phyloP scores from a whole-genome alignment of 495 filamentous ascomycete genomes.

The Symbiotaphrina buchneri region DNA sequence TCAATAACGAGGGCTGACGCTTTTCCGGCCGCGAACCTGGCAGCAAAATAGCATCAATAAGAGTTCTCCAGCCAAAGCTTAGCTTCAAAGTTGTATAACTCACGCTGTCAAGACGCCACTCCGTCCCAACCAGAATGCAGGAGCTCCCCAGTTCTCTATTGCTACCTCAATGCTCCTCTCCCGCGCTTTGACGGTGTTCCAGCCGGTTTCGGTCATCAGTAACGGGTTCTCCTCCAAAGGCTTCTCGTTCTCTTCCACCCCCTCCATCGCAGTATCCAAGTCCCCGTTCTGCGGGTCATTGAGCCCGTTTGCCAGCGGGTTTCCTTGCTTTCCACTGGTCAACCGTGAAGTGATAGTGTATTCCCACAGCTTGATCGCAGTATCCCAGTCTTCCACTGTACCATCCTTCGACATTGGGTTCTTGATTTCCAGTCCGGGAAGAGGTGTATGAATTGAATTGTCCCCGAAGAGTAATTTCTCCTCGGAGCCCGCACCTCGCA shows the following conservation, averaged over 20 bases:
- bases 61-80: not conserved
- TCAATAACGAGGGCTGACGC: slow-evolving; percentile 81
- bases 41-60: not conserved
- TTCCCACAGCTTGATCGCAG: slow-evolving; percentile 75
- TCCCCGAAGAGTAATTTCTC: slow-evolving; percentile 60
- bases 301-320: slow-evolving; percentile 48
- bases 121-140: slow-evolving; percentile 75
- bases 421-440: slow-evolving; percentile 50
- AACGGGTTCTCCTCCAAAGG: slow-evolving; percentile 72
- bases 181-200: slow-evolving; percentile 69
- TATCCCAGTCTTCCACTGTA: slow-evolving; percentile 90
- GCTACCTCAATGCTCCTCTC: slow-evolving; percentile 86
- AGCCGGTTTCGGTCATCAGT: slow-evolving; percentile 82
- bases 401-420: slow-evolving; percentile 85
- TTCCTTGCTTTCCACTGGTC: slow-evolving; percentile 36
- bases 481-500: slow-evolving; percentile 28
- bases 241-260: slow-evolving; percentile 45
- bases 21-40: slow-evolving; percentile 69
- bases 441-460: slow-evolving; percentile 57
- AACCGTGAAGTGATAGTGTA: slow-evolving; percentile 59
- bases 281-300: slow-evolving; percentile 41
- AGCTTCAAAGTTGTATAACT: slow-evolving; percentile 8
- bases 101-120: slow-evolving; percentile 42
- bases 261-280: slow-evolving; percentile 42
- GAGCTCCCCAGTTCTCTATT: slow-evolving; percentile 87